phyloP scores from a whole-genome alignment of 495 filamentous ascomycete genomes.

The Aspergillus funiculosus region DNA sequence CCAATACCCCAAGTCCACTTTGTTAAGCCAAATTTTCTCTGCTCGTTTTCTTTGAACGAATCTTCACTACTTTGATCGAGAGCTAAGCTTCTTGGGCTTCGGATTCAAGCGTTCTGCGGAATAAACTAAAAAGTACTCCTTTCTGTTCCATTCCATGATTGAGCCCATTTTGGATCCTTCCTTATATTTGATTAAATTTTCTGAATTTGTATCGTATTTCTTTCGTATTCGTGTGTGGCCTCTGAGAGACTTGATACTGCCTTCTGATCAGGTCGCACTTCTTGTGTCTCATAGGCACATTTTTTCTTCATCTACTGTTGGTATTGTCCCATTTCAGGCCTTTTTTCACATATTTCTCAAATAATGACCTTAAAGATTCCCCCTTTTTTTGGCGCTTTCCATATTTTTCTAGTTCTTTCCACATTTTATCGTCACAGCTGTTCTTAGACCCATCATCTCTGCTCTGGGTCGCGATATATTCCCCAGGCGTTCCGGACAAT shows the following conservation, averaged over 20 bases:
- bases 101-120: constrained; percentile 33
- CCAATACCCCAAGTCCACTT: constrained; percentile 46
- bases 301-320: background rate
- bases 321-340: constrained; percentile 1
- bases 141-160: constrained; percentile 25
- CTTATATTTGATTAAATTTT: constrained; percentile 25
- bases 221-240: constrained; percentile 32
- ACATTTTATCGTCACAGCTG: constrained; percentile 3
- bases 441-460: constrained; percentile 17
- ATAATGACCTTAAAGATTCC: constrained; percentile 8
- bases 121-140: constrained; percentile 41
- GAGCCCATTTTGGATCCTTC: constrained; percentile 22
- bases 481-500: constrained; percentile 26
- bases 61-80: constrained; percentile 29
- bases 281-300: constrained; percentile 13
- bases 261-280: background rate
- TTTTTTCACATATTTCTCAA: background rate
- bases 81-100: constrained; percentile 35
- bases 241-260: constrained; percentile 20
- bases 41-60: constrained; percentile 28
- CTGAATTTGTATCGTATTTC: constrained; percentile 31
- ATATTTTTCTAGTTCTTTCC: constrained; percentile 9
- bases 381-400: constrained; percentile 11
- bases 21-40: constrained; percentile 34
- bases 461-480: constrained; percentile 16